Base-by-base conservation (phyloP, 2,329 filamentous ascomycete species). In the Trichophyton simii region DNA sequence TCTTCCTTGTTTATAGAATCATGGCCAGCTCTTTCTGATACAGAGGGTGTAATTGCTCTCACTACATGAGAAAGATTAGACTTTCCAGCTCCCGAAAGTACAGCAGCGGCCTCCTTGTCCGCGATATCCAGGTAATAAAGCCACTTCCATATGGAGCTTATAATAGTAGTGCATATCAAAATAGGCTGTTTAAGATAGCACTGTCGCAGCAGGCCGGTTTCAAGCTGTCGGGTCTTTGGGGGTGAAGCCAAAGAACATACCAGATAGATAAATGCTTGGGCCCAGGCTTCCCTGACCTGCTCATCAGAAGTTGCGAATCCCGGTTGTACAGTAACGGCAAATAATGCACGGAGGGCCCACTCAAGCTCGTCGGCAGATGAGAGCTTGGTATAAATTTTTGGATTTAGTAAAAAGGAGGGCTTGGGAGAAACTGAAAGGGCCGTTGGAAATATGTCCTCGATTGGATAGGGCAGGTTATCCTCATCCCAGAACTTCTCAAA, bases 381-480 rank as follows among this genome's bases (percentile, higher is more conserved):
- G 25, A 96, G 69, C 70, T 96, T 96, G 42, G 86, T 85, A 74
- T 94, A 97, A 3, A 96, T 83, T 64, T 88, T 87, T 38, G 87
- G 82, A 68, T 89, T 96, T 4, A 97, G 79, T 20, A 97, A 77
- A 72, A 95, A 94, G 0, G 92, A 95, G 13, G 88, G 86, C 71
- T 95, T 96, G 0, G 89, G 85, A n/a, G 86, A 84, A 42, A 85
- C 73, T 1, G 80, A 79, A 63, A 95, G 79, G 9, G 84, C 83
- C 67, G 89, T 85, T 58, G 84, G 82, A 25, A 81, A 72, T 28
- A 91, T 72, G 2, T 80, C 69, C 48, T 82, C 75, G 66, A 70
- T 74, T 13, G 66, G 65, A 13, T 72, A 64, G 42, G 62, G 61
- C 13, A 81, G 79, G 59, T 85, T 82, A 13, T 84, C 77, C 42